These are phyloP conservation scores for Pythium sukuiense DNA, from an alignment of 352 stramenopile genomes.

Conservation along the genomic window DNA sequence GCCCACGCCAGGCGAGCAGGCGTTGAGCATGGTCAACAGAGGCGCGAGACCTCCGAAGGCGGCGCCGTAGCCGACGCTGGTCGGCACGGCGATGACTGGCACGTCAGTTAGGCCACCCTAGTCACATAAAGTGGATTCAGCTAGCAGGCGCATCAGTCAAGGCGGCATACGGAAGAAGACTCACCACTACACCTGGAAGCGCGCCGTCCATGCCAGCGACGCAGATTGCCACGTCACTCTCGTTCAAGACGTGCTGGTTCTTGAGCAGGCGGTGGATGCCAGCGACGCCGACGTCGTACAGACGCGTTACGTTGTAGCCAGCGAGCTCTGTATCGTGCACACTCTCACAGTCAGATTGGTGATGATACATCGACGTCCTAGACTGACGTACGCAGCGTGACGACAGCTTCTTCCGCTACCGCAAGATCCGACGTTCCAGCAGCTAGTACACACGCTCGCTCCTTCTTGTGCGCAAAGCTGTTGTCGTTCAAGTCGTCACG, in stretches of 20 bases:
- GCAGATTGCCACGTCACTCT: slow-evolving; percentile 93
- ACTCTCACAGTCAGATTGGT: not conserved
- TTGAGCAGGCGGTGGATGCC: slow-evolving; percentile 92
- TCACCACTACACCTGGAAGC: slow-evolving; percentile 95
- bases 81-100: slow-evolving; percentile 90
- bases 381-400: slow-evolving; percentile 75
- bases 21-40: slow-evolving; percentile 98
- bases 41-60: slow-evolving; percentile 91
- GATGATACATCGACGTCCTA: not conserved
- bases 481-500: slow-evolving; percentile 8
- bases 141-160: too few species aligned
- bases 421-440: slow-evolving; percentile 96
- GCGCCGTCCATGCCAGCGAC: slow-evolving; percentile 97
- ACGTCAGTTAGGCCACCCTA: slow-evolving; percentile 79
- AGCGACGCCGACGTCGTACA: slow-evolving; percentile 94
- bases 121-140: not conserved
- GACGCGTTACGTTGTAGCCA: slow-evolving; percentile 73
- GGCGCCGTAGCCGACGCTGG: slow-evolving; percentile 92
- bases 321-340: slow-evolving; percentile 71
- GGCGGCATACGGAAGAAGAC: slow-evolving; percentile 14
- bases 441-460: slow-evolving; percentile 79
- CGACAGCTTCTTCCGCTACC: slow-evolving; percentile 95
- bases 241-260: slow-evolving; percentile 83
- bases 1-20: slow-evolving; percentile 96
- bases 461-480: not conserved